Evolutionary conservation across 331 rosid genomes (phyloP).

Genomic region (Prunus yedoensis): DNA sequence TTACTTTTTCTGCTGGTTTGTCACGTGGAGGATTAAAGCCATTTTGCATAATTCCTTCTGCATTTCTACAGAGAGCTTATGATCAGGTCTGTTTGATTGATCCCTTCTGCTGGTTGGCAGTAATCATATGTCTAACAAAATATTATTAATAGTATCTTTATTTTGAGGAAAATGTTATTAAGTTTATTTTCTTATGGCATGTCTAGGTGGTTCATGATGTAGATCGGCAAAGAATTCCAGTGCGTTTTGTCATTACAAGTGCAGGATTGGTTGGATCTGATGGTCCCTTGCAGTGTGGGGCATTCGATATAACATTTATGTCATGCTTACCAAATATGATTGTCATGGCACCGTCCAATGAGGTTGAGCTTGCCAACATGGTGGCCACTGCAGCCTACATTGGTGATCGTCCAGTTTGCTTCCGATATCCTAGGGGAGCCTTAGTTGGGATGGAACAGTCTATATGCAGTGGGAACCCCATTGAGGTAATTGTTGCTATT

Average conservation of each 20-base stretch:
- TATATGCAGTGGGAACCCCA: conserved; percentile 51
- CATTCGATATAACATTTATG: conserved; percentile 86
- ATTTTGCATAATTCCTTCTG: conserved; percentile 82
- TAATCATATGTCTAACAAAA: not conserved
- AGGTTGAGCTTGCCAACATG: conserved; percentile 80
- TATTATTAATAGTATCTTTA: not conserved
- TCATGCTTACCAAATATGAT: conserved; percentile 95
- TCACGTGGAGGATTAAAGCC: conserved; percentile 95
- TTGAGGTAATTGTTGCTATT: conserved; percentile 51
- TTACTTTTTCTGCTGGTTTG: conserved; percentile 91
- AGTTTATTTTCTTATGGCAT: conserved; percentile 6
- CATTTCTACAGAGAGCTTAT: conserved; percentile 85
- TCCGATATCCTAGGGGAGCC: conserved; percentile 88
- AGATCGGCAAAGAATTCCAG: conserved; percentile 81
- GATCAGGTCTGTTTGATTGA: conserved; percentile 54
- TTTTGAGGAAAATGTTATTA: not conserved
- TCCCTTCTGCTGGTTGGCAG: not conserved
- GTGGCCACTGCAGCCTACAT: conserved; percentile 74
- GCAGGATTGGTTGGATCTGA: conserved; percentile 94
- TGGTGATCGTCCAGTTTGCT: conserved; percentile 77
- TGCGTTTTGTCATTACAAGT: conserved; percentile 83
- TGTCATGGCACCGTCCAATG: conserved; percentile 94
- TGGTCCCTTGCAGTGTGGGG: conserved; percentile 85
- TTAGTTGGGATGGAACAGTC: conserved; percentile 39
- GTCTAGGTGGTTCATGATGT: conserved; percentile 87